Evolutionary conservation across 2,329 filamentous ascomycete species (phyloP).

Genomic region (Xylaria sp.): DNA sequence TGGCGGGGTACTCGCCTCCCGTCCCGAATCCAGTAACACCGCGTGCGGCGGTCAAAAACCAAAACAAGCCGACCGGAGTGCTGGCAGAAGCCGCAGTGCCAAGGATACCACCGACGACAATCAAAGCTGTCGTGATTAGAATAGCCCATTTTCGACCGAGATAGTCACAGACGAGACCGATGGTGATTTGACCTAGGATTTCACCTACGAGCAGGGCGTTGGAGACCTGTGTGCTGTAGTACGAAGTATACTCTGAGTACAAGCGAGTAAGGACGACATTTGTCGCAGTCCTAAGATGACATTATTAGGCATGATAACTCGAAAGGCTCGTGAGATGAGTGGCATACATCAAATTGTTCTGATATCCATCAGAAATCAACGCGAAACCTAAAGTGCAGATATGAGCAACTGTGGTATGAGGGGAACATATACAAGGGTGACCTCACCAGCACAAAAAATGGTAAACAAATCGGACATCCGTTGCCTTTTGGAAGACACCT

Average conservation of each 20-base stretch:
- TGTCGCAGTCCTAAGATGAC: slow-evolving; percentile 21
- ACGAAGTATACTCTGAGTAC: slow-evolving; percentile 30
- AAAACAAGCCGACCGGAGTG: slow-evolving; percentile 31
- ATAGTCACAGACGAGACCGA: slow-evolving; percentile 32
- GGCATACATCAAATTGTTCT: slow-evolving; percentile 32
- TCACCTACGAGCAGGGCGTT: slow-evolving; percentile 35
- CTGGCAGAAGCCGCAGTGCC: slow-evolving; percentile 30
- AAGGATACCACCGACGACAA: slow-evolving; percentile 31
- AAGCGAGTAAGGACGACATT: slow-evolving; percentile 31
- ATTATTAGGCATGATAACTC: neutral
- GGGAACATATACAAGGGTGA: neutral
- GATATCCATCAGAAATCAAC: slow-evolving; percentile 33
- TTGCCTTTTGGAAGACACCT: slow-evolving; percentile 24
- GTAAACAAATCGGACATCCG: slow-evolving; percentile 30
- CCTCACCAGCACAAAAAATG: slow-evolving; percentile 32
- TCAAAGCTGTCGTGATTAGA: slow-evolving; percentile 28
- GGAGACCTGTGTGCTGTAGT: slow-evolving; percentile 29
- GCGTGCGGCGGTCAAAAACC: slow-evolving; percentile 30
- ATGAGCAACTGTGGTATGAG: neutral
- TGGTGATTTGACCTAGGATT: slow-evolving; percentile 28
- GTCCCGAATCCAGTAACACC: slow-evolving; percentile 30
- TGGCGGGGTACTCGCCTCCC: slow-evolving; percentile 35
- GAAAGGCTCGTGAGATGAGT: neutral
- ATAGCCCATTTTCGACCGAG: slow-evolving; percentile 35
- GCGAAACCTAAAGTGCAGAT: slow-evolving; percentile 20